These are phyloP conservation scores for Hypoxylon sp. DNA, from an alignment of 2,329 filamentous ascomycete species.

Conservation along the genomic window DNA sequence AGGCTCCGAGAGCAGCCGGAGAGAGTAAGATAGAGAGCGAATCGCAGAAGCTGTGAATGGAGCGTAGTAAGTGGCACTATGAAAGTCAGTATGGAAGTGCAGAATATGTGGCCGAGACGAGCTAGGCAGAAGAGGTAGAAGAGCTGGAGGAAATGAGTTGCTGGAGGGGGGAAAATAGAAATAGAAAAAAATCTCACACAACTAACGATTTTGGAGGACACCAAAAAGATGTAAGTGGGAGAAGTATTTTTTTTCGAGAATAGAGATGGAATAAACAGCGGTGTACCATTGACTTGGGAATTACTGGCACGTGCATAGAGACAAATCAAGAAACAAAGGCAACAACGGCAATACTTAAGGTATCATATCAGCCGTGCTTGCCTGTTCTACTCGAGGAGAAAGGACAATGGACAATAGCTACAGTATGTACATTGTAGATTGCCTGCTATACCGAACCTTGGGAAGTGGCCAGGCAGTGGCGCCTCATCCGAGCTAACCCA, in stretches of 20 bases:
- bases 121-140: background rate
- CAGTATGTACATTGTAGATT: background rate
- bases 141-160: background rate
- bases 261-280: constrained; percentile 13
- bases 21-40: constrained; percentile 10
- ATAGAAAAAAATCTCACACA: background rate
- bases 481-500: constrained; percentile 2
- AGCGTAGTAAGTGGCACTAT: background rate
- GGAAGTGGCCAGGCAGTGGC: constrained; percentile 12
- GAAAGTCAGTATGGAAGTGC: constrained; percentile 4
- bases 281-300: constrained; percentile 17
- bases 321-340: constrained; percentile 18
- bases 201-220: background rate
- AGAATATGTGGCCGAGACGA: background rate
- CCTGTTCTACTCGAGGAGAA: constrained; percentile 6
- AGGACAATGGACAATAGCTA: background rate
- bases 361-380: constrained; percentile 13
- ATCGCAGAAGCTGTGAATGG: constrained; percentile 16
- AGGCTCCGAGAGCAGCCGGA: constrained; percentile 23
- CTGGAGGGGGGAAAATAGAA: background rate
- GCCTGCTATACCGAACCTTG: constrained; percentile 5
- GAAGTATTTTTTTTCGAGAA: background rate
- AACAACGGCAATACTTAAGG: background rate
- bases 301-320: constrained; percentile 24
- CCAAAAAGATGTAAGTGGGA: constrained; percentile 4